Conservation (phyloP, 768 basidiomycete genomes). For the Gloeostereum incarnatum region DNA sequence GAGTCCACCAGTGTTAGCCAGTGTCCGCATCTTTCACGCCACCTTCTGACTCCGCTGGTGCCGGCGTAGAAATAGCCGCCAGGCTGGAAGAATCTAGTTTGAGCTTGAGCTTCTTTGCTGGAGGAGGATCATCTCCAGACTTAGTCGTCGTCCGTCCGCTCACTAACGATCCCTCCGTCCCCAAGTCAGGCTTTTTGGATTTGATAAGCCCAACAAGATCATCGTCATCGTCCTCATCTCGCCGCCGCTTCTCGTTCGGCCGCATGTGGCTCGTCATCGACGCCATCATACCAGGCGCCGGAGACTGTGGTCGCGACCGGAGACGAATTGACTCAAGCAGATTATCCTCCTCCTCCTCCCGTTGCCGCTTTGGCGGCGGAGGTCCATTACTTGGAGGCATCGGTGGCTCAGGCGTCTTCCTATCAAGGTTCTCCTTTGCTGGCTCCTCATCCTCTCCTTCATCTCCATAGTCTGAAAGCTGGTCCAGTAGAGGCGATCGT, state of each 20-base stretch:
- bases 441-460: slow-evolving; percentile 49
- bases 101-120: slow-evolving; percentile 71
- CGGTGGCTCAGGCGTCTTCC: slow-evolving; percentile 24
- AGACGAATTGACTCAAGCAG: slow-evolving; percentile 46
- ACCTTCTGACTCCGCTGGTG: slow-evolving; percentile 43
- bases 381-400: too few species aligned
- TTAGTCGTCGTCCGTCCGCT: slow-evolving; percentile 19
- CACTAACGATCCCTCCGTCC: slow-evolving; percentile 29
- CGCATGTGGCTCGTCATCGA: slow-evolving; percentile 26
- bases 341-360: slow-evolving; percentile 48
- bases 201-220: slow-evolving; percentile 58
- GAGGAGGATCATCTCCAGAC: slow-evolving; percentile 43
- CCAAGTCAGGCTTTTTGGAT: slow-evolving; percentile 44
- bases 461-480: slow-evolving; percentile 72
- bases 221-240: slow-evolving; percentile 70
- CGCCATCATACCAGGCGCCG: slow-evolving; percentile 22
- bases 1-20: slow-evolving; percentile 30
- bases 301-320: slow-evolving; percentile 28
- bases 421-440: not conserved
- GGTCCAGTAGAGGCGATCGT: slow-evolving; percentile 43
- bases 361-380: slow-evolving; percentile 17
- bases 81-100: slow-evolving; percentile 47
- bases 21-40: slow-evolving; percentile 69
- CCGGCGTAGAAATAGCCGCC: slow-evolving; percentile 19
- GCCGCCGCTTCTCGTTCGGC: slow-evolving; percentile 60